Conservation (phyloP, 2,329 filamentous ascomycete genomes). For the Zymoseptoria tritici region DNA sequence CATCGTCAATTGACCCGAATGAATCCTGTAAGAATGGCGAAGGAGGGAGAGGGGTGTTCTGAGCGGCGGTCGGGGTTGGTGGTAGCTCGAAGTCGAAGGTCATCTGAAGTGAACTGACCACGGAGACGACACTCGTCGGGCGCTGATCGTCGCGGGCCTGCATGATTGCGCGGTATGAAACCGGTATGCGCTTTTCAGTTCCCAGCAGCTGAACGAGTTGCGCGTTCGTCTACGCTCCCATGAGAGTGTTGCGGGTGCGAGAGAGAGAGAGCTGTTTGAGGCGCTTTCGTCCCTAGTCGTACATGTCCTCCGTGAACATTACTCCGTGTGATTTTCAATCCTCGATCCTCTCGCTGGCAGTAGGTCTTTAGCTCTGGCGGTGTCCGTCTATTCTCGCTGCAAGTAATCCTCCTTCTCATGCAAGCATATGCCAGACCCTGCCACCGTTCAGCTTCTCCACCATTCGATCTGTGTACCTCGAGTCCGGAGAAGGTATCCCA, state of each 20-base stretch:
- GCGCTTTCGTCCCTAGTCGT: neutral
- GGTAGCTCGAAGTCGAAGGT: slow-evolving; percentile 26
- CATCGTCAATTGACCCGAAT: neutral
- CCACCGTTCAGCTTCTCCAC: neutral
- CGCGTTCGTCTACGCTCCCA: neutral
- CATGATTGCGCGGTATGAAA: neutral
- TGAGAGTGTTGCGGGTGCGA: neutral
- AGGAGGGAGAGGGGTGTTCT: slow-evolving; percentile 2
- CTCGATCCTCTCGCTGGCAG: neutral
- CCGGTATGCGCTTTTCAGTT: neutral
- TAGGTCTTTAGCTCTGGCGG: neutral
- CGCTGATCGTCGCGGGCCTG: neutral
- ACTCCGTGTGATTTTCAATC: neutral
- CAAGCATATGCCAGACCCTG: neutral
- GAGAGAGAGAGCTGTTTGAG: neutral
- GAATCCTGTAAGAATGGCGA: slow-evolving; percentile 6
- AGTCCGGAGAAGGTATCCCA: neutral
- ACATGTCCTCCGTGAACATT: neutral
- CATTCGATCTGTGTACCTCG: neutral
- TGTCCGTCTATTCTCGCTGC: neutral
- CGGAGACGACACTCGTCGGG: slow-evolving; percentile 6
- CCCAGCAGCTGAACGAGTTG: neutral
- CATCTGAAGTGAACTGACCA: slow-evolving; percentile 23
- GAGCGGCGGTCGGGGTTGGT: slow-evolving; percentile 2
- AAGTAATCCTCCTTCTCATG: neutral